phyloP scores from a whole-genome alignment of 164 flowering plant species.

The Cinnamomum micranthum region DNA sequence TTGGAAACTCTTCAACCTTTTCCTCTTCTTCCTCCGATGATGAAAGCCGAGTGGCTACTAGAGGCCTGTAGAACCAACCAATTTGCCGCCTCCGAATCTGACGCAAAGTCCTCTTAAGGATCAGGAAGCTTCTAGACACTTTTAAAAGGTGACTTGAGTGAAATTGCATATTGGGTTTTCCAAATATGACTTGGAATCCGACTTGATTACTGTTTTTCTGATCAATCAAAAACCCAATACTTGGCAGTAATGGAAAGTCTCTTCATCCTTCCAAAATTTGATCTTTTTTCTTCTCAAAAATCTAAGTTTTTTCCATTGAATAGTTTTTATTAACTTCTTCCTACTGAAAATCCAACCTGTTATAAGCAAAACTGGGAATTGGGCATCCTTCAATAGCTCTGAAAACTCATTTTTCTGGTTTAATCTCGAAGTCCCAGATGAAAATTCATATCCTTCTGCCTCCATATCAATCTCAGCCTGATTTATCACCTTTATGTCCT shows the following conservation, averaged over 20 bases:
- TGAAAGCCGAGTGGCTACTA: conserved; percentile 27
- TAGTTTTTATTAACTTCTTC: conserved; percentile 17
- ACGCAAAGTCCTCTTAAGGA: conserved; percentile 20
- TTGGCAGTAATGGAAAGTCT: conserved; percentile 31
- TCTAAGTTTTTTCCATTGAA: conserved; percentile 15
- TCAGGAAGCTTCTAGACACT: conserved; percentile 17
- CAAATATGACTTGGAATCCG: conserved; percentile 56
- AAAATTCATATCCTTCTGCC: conserved; percentile 20
- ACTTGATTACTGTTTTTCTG: conserved; percentile 55
- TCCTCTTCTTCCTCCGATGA: conserved; percentile 31
- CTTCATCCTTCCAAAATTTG: not conserved
- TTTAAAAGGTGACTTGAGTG: conserved; percentile 19
- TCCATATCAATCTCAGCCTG: conserved; percentile 17
- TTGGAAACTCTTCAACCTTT: conserved; percentile 13
- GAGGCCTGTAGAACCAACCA: conserved; percentile 29
- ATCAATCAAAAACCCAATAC: conserved; percentile 62
- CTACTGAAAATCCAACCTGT: conserved; percentile 50
- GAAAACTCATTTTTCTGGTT: conserved; percentile 11
- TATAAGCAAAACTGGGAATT: conserved; percentile 46
- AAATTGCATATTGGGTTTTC: conserved; percentile 28
- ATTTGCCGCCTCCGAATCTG: conserved; percentile 20
- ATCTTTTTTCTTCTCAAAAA: conserved; percentile 10
- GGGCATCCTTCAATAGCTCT: conserved; percentile 13
- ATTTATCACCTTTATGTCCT: conserved; percentile 40
- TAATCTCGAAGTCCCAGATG: conserved; percentile 18